Percentiles rank a stretch among this genome's conserved stretches.
Conservation (phyloP, 2,329 filamentous ascomycete genomes). For the Tolypocladium sp. region DNA sequence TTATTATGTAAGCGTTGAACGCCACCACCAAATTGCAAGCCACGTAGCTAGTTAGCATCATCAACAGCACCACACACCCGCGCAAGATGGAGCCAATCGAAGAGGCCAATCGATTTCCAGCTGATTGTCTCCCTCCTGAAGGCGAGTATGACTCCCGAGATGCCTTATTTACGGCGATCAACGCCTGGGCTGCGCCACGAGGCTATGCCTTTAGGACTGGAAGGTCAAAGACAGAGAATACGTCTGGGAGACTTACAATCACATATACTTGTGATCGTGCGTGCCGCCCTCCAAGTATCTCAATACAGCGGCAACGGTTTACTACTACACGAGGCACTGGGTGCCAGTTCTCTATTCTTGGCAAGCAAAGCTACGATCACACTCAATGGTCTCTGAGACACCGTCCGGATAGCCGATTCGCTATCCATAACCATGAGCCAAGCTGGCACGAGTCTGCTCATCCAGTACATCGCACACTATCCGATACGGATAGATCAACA, state of each 20-base stretch:
- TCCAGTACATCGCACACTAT: conserved; percentile 1
- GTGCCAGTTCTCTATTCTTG: background rate
- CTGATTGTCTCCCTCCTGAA: background rate
- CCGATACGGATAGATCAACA: background rate
- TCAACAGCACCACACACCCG: too few species aligned
- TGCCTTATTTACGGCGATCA: background rate
- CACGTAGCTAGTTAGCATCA: too few species aligned
- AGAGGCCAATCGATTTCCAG: background rate
- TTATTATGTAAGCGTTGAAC: too few species aligned
- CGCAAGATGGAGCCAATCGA: background rate
- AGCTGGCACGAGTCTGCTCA: background rate
- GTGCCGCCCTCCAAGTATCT: background rate
- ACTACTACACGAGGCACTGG: background rate
- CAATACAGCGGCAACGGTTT: background rate
- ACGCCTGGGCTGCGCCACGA: background rate
- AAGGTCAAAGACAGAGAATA: background rate
- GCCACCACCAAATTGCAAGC: too few species aligned
- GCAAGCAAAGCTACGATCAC: background rate
- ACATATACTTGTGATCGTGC: background rate
- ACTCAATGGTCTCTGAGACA: conserved; percentile 1
- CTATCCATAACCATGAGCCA: conserved; percentile 3
- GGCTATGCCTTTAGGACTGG: background rate
- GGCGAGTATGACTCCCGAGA: background rate
- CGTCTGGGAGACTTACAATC: background rate
- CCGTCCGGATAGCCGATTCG: conserved; percentile 2